These are phyloP conservation scores for Andrographis paniculata DNA, from an alignment of 305 asterid species.

Conservation along the genomic window DNA sequence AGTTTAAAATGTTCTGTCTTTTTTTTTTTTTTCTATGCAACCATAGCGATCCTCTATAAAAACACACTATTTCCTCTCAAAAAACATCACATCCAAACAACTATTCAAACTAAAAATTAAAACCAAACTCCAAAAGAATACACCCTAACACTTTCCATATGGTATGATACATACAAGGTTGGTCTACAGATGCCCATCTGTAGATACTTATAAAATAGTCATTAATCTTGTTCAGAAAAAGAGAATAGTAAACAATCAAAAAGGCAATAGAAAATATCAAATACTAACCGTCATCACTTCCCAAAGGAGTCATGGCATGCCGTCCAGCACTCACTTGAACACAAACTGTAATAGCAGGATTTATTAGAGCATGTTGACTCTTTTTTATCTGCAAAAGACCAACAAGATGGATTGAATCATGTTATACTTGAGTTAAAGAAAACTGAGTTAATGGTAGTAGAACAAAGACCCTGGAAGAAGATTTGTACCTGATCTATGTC, in stretches of 20 bases:
- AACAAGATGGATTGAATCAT: conserved; percentile 17
- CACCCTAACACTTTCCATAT: too few relatives aligned
- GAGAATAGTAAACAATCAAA: not conserved
- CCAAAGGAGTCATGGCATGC: conserved; percentile 75
- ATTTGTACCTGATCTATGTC: conserved; percentile 82
- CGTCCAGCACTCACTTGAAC: conserved; percentile 81
- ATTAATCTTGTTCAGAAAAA: not conserved
- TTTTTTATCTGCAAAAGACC: conserved; percentile 56
- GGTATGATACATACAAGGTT: not conserved
- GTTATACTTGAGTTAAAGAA: conserved; percentile 18
- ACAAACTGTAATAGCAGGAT: conserved; percentile 69
- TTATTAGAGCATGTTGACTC: conserved; percentile 82
- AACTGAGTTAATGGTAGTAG: conserved; percentile 8
- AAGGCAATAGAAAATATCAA: not conserved
- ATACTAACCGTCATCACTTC: conserved; percentile 72
- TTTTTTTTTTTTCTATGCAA: too few relatives aligned
- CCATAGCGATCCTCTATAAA: too few relatives aligned
- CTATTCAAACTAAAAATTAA: too few relatives aligned
- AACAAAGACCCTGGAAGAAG: conserved; percentile 20
- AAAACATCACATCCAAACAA: too few relatives aligned
- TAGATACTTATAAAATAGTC: too few relatives aligned
- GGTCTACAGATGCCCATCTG: too few relatives aligned
- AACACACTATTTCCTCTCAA: too few relatives aligned
- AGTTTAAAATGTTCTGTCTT: too few relatives aligned
- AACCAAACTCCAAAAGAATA: too few relatives aligned